Evolutionary conservation across 179 eudicot species (phyloP).

Genomic region (Heliamphora pulchella): DNA sequence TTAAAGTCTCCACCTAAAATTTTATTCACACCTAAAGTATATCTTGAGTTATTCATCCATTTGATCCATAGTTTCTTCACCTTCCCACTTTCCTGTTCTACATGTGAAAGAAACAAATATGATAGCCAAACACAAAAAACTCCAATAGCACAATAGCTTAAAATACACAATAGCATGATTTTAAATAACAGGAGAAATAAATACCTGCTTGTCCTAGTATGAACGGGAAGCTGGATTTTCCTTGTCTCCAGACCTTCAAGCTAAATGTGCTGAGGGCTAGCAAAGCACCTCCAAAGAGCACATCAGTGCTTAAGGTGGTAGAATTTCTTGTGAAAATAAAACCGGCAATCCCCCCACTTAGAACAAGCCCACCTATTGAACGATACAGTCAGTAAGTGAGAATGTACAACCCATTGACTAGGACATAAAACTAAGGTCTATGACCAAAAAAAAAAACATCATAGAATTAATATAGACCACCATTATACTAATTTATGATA

Average conservation of each 20-base stretch:
- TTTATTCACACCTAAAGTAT: too few relatives aligned
- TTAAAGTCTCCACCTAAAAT: too few relatives aligned
- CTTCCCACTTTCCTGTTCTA: not conserved
- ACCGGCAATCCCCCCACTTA: constrained; percentile 62
- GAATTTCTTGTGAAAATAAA: constrained; percentile 57
- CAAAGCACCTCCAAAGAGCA: constrained; percentile 67
- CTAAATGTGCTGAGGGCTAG: constrained; percentile 63
- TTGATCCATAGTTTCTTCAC: too few relatives aligned
- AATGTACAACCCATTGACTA: not conserved
- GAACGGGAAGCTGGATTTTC: constrained; percentile 70
- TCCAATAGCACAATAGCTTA: not conserved
- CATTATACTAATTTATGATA: not conserved
- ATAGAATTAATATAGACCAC: not conserved
- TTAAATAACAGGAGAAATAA: not conserved
- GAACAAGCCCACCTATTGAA: constrained; percentile 60
- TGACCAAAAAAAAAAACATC: not conserved
- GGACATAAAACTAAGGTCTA: not conserved
- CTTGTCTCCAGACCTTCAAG: constrained; percentile 75
- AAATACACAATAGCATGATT: not conserved
- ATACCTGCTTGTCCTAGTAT: constrained; percentile 88
- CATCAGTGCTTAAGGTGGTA: constrained; percentile 44
- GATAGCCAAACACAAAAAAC: not conserved
- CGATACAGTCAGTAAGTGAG: constrained; percentile 11
- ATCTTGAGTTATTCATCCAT: too few relatives aligned
- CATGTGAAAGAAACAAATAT: not conserved